Evolutionary conservation across 345 rosid genomes (phyloP).

Genomic region (Lenwebbia sp.): DNA sequence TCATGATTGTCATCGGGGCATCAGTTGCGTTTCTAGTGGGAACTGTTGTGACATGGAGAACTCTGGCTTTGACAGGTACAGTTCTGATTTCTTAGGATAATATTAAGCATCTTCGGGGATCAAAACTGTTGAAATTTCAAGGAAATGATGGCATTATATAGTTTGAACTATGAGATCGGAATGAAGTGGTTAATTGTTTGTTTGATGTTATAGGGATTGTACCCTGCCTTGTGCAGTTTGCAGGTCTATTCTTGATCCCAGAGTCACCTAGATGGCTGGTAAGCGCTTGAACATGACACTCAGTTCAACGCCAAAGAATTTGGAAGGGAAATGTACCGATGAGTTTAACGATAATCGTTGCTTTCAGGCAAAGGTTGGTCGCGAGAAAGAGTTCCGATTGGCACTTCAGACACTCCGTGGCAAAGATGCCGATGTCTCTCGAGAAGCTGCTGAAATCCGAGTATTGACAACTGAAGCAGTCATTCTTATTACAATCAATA

Average conservation of each 20-base stretch:
- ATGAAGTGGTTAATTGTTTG: background rate
- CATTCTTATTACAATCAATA: background rate
- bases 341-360: background rate
- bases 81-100: background rate
- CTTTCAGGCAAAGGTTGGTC: constrained; percentile 67
- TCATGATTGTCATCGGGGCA: constrained; percentile 67
- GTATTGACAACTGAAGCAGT: constrained; percentile 6
- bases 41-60: constrained; percentile 62
- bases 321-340: background rate
- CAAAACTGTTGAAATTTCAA: background rate
- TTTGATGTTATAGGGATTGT: constrained; percentile 35
- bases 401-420: constrained; percentile 69
- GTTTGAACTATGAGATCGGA: background rate
- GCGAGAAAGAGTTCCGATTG: constrained; percentile 44
- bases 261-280: constrained; percentile 98
- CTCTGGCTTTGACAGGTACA: constrained; percentile 70
- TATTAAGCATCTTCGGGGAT: background rate
- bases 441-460: constrained; percentile 71
- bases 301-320: background rate
- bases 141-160: background rate
- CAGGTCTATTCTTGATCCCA: constrained; percentile 63
- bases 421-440: constrained; percentile 42
- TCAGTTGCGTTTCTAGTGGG: constrained; percentile 61
- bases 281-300: background rate
- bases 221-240: constrained; percentile 62